Evolutionary conservation across 192 early-diverging fungal species (phyloP).

Genomic region (Backusella tarrabulga): DNA sequence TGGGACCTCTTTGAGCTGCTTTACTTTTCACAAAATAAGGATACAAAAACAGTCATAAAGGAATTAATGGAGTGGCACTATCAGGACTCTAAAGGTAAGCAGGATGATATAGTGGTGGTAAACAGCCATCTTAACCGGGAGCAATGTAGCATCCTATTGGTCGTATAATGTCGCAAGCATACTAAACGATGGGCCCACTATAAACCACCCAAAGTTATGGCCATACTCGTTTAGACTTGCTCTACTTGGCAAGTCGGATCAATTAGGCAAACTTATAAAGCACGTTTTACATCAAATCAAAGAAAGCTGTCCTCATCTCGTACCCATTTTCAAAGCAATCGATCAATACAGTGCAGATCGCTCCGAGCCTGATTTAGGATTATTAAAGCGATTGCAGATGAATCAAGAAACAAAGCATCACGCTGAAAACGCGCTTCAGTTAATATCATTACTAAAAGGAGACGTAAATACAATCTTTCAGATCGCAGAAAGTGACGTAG

Average conservation of each 20-base stretch:
- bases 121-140: not conserved
- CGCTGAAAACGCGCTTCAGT: not conserved
- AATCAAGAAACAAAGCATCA: not conserved
- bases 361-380: not conserved
- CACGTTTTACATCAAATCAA: not conserved
- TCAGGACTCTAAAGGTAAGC: not conserved
- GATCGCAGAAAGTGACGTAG: not conserved
- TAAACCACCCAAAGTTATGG: slow-evolving; percentile 5
- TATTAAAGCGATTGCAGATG: not conserved
- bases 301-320: not conserved
- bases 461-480: not conserved
- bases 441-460: not conserved
- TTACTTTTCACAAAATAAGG: not conserved
- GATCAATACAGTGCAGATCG: not conserved
- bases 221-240: not conserved
- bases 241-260: not conserved
- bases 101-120: not conserved
- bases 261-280: not conserved
- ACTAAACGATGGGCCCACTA: not conserved
- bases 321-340: not conserved
- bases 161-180: not conserved
- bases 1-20: not conserved
- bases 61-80: not conserved
- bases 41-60: not conserved
- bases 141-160: not conserved